Conservation (phyloP, 208 protist species). For the Crithidia expoeki region DNA sequence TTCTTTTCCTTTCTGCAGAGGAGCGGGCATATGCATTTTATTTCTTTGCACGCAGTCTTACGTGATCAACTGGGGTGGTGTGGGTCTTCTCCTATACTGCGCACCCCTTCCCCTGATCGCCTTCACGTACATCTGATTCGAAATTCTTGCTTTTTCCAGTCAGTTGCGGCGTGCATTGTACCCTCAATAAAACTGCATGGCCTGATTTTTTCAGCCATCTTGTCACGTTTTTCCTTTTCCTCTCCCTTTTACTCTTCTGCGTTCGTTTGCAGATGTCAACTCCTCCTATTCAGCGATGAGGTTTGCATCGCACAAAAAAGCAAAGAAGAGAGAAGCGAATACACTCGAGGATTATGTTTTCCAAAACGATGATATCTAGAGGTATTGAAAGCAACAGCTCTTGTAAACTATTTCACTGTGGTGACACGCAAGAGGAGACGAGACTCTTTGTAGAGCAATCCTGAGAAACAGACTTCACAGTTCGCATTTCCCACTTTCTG, state of each 20-base stretch:
- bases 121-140: not conserved
- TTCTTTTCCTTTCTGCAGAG: not conserved
- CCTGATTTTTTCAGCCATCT: conserved; percentile 19
- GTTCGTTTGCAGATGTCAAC: not conserved
- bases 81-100: no score
- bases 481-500: not conserved
- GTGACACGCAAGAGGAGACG: conserved; percentile 9
- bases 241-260: not conserved
- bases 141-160: no score
- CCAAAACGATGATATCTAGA: conserved; percentile 4
- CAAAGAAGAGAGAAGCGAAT: not conserved
- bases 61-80: no score
- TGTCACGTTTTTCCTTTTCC: conserved; percentile 2
- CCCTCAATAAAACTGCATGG: conserved; percentile 15
- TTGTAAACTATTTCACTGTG: conserved; percentile 26
- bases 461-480: not conserved
- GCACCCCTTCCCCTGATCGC: no score
- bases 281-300: not conserved
- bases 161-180: not conserved
- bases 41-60: conserved; percentile 17
- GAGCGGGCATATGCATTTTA: conserved; percentile 21
- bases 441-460: not conserved
- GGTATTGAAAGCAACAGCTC: conserved; percentile 21
- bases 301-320: not conserved
- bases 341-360: not conserved